Evolutionary conservation across 2,329 filamentous ascomycete genomes (phyloP), one percentile per base, ranked within the genome.

Genomic region (Penicillium sclerotiorum): DNA sequence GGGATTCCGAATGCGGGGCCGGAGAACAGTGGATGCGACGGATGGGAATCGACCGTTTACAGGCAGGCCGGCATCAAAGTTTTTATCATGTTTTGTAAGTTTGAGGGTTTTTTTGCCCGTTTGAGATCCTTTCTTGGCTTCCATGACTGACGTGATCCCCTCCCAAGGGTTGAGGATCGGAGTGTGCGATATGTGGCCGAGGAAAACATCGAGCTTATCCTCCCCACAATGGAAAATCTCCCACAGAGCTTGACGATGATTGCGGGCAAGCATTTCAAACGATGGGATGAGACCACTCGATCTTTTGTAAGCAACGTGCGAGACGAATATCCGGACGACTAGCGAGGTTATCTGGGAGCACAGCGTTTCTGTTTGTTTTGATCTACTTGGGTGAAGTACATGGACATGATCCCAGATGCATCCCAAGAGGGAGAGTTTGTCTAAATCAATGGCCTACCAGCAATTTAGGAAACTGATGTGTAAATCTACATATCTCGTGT

Each of bases 21-120:
- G 75, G 77, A 43, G 84, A 85, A 58, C 78, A 77, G 52, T 88
- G 80, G 86, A 86, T 83, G 64, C 75, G 77, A 65, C 77, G 79
- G 56, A 86, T 85, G 79, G 74, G 77, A 39, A 82, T 89, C 8
- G 84, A 87, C 67, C 73, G 71, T 20, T 70, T 86, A 47, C 73
- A 77, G n/a, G 73, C 77, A 45, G 86, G 84, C 2, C 75, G 81
- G 38, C 72, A 82, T 52, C 86, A 90, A 70, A 85, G 85, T 27
- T 96, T 90, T 61, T 96, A 96, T 68, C 88, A 91, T 60, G 89
- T 89, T 62, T 77, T 96, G 90, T 96, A 74, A 79, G 90, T 84
- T 39, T n/a, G 47, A 37, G 23, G 15, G 13, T 37, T 17, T 18
- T 13, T 38, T 22, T 15, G 4, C 25, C n/a, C 12, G n/a, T 8